These are phyloP conservation scores for Apophysomyces variabilis DNA, from an alignment of 371 early-diverging fungal genomes.

Conservation along the genomic window DNA sequence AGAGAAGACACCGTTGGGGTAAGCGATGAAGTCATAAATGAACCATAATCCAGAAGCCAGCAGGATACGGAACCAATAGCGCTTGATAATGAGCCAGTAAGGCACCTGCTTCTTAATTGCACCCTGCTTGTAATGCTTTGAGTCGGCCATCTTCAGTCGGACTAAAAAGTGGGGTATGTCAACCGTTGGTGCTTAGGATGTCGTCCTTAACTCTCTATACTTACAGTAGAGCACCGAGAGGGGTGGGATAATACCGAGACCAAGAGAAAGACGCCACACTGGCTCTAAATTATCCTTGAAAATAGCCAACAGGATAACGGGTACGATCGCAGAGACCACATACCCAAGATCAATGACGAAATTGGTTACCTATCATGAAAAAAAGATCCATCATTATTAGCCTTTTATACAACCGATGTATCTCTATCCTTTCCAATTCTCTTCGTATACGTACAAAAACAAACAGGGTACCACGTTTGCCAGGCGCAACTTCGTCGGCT, in stretches of 20 bases:
- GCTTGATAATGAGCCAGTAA: constrained; percentile 58
- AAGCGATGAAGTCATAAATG: constrained; percentile 67
- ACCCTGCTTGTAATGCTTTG: constrained; percentile 51
- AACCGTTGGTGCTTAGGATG: neutral
- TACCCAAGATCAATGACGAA: constrained; percentile 64
- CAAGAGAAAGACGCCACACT: constrained; percentile 62
- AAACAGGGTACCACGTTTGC: constrained; percentile 58
- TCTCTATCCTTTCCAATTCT: neutral
- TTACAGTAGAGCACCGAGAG: constrained; percentile 63
- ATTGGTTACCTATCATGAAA: constrained; percentile 42
- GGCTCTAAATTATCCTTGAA: constrained; percentile 54
- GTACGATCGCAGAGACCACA: constrained; percentile 63
- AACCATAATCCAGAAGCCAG: constrained; percentile 67
- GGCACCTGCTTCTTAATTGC: constrained; percentile 61
- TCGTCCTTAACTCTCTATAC: neutral
- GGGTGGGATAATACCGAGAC: constrained; percentile 62
- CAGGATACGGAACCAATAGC: constrained; percentile 65
- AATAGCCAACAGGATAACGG: constrained; percentile 52
- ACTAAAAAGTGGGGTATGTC: constrained; percentile 25
- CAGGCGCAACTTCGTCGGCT: constrained; percentile 60
- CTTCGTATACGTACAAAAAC: constrained; percentile 41
- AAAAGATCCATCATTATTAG: too few relatives aligned
- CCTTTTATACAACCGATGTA: too few relatives aligned
- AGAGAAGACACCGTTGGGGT: constrained; percentile 62
- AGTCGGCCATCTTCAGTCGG: constrained; percentile 62